Evolutionary conservation across 805 yeast species (phyloP).

Genomic region (Candida rishiriensis): DNA sequence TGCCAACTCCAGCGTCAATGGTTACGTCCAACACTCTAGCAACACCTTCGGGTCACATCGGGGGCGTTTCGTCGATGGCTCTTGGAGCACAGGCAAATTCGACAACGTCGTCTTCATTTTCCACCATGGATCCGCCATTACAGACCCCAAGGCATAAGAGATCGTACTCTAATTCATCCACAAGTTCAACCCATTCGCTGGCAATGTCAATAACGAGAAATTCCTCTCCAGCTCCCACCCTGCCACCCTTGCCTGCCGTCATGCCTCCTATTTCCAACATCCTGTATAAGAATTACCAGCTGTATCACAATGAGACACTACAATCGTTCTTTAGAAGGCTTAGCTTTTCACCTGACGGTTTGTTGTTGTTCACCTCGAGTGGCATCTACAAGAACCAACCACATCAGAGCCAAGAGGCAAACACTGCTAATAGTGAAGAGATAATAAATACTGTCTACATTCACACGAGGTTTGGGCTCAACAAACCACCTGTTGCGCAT

Average conservation of each 20-base stretch:
- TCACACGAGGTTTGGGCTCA: slow-evolving; percentile 66
- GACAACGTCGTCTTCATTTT: slow-evolving; percentile 3
- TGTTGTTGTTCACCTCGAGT: slow-evolving; percentile 69
- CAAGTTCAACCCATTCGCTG: slow-evolving; percentile 31
- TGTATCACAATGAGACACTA: slow-evolving; percentile 82
- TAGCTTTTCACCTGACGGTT: slow-evolving; percentile 88
- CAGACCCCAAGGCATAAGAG: slow-evolving; percentile 34
- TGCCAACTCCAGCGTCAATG: slow-evolving; percentile 2
- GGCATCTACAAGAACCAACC: slow-evolving; percentile 48
- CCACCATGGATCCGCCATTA: slow-evolving; percentile 29
- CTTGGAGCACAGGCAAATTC: neutral
- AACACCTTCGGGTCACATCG: neutral
- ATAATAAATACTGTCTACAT: slow-evolving; percentile 68
- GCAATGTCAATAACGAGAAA: slow-evolving; percentile 21
- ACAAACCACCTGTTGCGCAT: slow-evolving; percentile 68
- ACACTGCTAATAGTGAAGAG: slow-evolving; percentile 9
- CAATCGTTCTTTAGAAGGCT: slow-evolving; percentile 88
- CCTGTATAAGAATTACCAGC: slow-evolving; percentile 35
- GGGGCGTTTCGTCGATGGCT: neutral
- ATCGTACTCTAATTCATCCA: slow-evolving; percentile 37
- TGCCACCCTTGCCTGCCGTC: slow-evolving; percentile 43
- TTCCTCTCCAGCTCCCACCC: slow-evolving; percentile 20
- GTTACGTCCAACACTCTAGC: neutral
- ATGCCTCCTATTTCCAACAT: slow-evolving; percentile 31
- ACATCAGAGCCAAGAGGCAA: neutral